Evolutionary conservation across 257 asterid species (phyloP).

Genomic region (Eustoma russellianum): DNA sequence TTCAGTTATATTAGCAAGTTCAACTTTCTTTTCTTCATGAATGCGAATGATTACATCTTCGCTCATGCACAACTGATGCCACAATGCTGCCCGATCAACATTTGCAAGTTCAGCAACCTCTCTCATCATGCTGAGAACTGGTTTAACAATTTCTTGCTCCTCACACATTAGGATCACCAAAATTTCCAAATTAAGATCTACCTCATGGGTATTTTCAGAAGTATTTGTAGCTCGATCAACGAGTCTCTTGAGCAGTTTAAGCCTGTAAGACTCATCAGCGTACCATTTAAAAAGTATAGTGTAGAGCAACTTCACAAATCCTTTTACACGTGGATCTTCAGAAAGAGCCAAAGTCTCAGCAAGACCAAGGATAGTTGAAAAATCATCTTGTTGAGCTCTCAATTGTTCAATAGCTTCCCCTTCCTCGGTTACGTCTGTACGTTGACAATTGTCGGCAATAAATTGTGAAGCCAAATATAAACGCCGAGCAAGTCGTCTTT

Average conservation of each 20-base stretch:
- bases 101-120: constrained; percentile 92
- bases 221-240: constrained; percentile 74
- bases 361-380: constrained; percentile 69
- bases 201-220: constrained; percentile 51
- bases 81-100: constrained; percentile 93
- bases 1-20: constrained; percentile 46
- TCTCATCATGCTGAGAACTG: constrained; percentile 81
- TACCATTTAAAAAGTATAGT: constrained; percentile 69
- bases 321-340: constrained; percentile 52
- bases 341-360: constrained; percentile 85
- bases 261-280: constrained; percentile 79
- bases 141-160: constrained; percentile 71
- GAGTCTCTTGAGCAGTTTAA: constrained; percentile 82
- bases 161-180: constrained; percentile 59
- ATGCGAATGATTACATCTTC: constrained; percentile 73
- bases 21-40: constrained; percentile 76
- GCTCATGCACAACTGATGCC: constrained; percentile 91
- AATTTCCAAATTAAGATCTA: constrained; percentile 75
- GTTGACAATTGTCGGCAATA: constrained; percentile 51
- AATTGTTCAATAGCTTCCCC: constrained; percentile 65
- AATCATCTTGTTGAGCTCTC: constrained; percentile 68
- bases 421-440: constrained; percentile 42
- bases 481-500: constrained; percentile 55
- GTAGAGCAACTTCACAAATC: constrained; percentile 71
- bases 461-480: constrained; percentile 53